Base-by-base conservation (phyloP, 768 basidiomycete genomes). In the Albatrellus ellisii region DNA sequence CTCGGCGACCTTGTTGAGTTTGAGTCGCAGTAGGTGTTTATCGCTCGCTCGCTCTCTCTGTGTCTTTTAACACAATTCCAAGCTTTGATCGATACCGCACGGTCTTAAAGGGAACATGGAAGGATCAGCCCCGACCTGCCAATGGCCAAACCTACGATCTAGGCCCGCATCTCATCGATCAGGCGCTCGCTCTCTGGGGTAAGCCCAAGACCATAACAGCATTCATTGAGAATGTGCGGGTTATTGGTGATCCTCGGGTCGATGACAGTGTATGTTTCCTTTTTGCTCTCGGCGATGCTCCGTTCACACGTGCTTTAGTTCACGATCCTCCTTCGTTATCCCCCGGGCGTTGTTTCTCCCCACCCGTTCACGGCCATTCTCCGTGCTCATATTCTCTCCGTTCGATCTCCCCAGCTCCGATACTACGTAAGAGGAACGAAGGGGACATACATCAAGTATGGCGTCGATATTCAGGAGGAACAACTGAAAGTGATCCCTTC, bases 81-180 rank as follows among this genome's bases (percentile, higher is more conserved):
- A 84, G 84, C 55, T 82, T 75, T 55, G 85, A 87, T 56, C 77
- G 87, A 31, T 87, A 74, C 62, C 73, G 81, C 26, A 66, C 68
- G 20, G 65, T 60, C 1, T 56, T 78, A 25, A 80, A 79, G 51
- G 73, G 77, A 10, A 73, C 75, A 0, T 94, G 88, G 89, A 90
- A 89, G 58, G 86, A 89, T 45, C 58, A 69, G 24, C 64, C 73
- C 1, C 62, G 66, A 0, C 74, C 77, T 17, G 76, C 70, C 15
- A 69, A 69, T 35, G 83, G 85, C 4, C 65, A 72, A 21, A 73
- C 77, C 2, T 91, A 77, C 56, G 86, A 91, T 56, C 68, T 91
- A 17, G 87, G 83, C 4, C 62, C 80, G 6, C 86, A 91, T 57
- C 66, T 88, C 21, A 73, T 89, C 48, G 85, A 89, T 61, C 85